phyloP scores from a whole-genome alignment of 192 early-diverging fungal species.

The Coemansia sp. region DNA sequence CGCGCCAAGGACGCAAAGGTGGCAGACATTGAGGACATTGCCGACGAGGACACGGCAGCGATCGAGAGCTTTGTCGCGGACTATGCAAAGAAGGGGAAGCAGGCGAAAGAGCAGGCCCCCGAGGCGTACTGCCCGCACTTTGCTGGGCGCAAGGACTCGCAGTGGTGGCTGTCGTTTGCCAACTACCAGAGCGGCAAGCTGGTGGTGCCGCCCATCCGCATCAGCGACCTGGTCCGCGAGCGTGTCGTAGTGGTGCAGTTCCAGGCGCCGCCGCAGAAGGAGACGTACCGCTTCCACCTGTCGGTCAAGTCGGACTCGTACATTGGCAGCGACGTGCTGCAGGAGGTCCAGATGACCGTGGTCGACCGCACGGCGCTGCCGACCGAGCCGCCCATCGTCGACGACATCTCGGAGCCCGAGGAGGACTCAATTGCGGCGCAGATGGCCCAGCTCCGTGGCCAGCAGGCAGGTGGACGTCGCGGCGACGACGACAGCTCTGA shows the following conservation, averaged over 20 bases:
- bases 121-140: slow-evolving; percentile 50
- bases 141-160: slow-evolving; percentile 65
- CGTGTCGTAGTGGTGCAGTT: slow-evolving; percentile 79
- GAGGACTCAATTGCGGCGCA: slow-evolving; percentile 94
- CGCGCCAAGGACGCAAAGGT: slow-evolving; percentile 20
- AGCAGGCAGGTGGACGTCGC: slow-evolving; percentile 48
- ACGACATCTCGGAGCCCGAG: slow-evolving; percentile 95
- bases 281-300: slow-evolving; percentile 74
- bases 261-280: slow-evolving; percentile 84
- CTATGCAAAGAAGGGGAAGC: slow-evolving; percentile 17
- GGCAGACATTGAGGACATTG: slow-evolving; percentile 42
- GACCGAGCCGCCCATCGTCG: slow-evolving; percentile 63
- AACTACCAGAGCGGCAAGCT: slow-evolving; percentile 78
- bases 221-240: slow-evolving; percentile 64
- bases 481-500: slow-evolving; percentile 47
- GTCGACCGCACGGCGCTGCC: slow-evolving; percentile 66
- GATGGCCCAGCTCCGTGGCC: slow-evolving; percentile 84
- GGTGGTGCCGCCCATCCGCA: slow-evolving; percentile 69
- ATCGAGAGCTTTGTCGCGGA: slow-evolving; percentile 35
- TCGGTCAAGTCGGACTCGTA: slow-evolving; percentile 86
- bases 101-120: slow-evolving; percentile 16
- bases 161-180: slow-evolving; percentile 90
- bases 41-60: slow-evolving; percentile 35
- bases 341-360: slow-evolving; percentile 74
- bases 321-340: slow-evolving; percentile 72